Base-by-base conservation (phyloP, 495 filamentous ascomycete genomes). In the Aspergillus cavernicola region DNA sequence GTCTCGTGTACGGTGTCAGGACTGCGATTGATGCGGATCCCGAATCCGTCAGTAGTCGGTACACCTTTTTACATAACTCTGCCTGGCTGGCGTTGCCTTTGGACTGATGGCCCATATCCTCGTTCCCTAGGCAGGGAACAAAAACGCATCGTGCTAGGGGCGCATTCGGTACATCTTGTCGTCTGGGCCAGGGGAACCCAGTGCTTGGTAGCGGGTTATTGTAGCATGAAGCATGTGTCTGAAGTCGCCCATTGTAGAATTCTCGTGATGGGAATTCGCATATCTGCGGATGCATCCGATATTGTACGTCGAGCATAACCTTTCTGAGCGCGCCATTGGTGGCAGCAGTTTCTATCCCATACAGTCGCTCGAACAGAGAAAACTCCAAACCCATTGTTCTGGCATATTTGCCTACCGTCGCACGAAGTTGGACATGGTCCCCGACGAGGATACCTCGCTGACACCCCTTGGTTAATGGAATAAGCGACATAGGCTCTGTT, bases 381-480 rank as follows among this genome's bases (percentile, higher is more conserved):
- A 49, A 18, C 19, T 37, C 45, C 32, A 49, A 22, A 6, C 19
- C 45, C 28, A 36, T 49, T 20, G 45, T 37, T 24, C 24, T 37
- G 8, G 45, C 45, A n/a, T 36, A 37, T 24, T 16, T 36, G n/a
- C 31, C 31, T 11, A 38, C 45, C 18, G 45, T 49, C 20, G 13
- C 45, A 16, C 45, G 45, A 10, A 49, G 45, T n/a, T 49, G 45
- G n/a, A 49, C 45, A 38, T 49, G 45, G 23, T 49, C 45, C 13
- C 45, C 45, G 12, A 49, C 45, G 19, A 49, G 45, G n/a, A 49
- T 49, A 16, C 31, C 45, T 49, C 28, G 28, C 1, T 26, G 28
- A 26, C 45, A 35, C 10, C 45, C 45, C 19, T 49, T 49, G 45
- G 4, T 23, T 10, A 49, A 36, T 16, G 45, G 45, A 23, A 49